Percentiles rank a stretch among this genome's conserved stretches.
Conservation (phyloP, 202 grass and related monocot genomes). For the Elaeis oleifera region DNA sequence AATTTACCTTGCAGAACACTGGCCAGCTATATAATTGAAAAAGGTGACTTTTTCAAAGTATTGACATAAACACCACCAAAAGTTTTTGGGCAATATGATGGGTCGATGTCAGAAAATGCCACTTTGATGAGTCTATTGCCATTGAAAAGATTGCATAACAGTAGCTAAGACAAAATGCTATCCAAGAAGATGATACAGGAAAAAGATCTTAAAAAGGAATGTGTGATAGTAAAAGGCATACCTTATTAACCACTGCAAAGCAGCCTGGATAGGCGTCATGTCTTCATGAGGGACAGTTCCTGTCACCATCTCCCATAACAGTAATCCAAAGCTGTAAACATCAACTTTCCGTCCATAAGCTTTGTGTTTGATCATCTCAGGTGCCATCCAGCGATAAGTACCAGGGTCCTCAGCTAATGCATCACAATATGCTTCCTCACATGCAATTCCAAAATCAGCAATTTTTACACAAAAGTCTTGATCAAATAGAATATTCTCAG, state of each 20-base stretch:
- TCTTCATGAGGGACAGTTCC: conserved; percentile 11
- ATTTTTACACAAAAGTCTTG: conserved; percentile 38
- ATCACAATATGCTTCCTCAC: conserved; percentile 42
- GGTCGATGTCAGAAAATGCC: too few species aligned
- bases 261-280: conserved; percentile 13
- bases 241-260: conserved; percentile 18
- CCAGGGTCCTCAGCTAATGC: conserved; percentile 38
- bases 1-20: too few species aligned
- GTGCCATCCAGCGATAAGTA: conserved; percentile 72
- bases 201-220: background rate
- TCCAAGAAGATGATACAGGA: background rate
- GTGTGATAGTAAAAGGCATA: background rate
- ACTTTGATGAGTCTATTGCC: too few species aligned
- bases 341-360: conserved; percentile 8
- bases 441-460: conserved; percentile 59
- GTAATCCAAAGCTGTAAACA: conserved; percentile 17
- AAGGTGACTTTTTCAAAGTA: too few species aligned
- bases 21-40: too few species aligned
- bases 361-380: conserved; percentile 25
- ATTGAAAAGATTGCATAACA: too few species aligned
- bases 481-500: conserved; percentile 61
- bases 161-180: too few species aligned
- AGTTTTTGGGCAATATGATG: too few species aligned
- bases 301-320: conserved; percentile 14
- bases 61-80: too few species aligned